Evolutionary conservation across 2,329 filamentous ascomycete species (phyloP).

Genomic region (Verticillium nonalfalfae): DNA sequence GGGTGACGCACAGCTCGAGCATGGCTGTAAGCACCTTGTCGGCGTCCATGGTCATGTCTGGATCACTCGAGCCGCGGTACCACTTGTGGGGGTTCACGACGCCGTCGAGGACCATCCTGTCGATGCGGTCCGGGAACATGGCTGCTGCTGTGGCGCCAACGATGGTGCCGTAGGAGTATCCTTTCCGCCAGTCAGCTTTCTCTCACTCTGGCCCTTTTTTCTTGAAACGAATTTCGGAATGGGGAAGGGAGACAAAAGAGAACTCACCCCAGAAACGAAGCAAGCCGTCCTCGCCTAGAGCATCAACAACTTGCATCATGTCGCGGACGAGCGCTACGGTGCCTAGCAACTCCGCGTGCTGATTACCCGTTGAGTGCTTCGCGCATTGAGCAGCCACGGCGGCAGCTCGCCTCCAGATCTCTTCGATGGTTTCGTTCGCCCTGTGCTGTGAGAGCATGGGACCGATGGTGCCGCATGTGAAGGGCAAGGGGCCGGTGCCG

Average conservation of each 20-base stretch:
- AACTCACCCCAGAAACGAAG: conserved; percentile 29
- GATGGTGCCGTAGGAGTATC: conserved; percentile 30
- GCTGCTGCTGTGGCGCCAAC: conserved; percentile 28
- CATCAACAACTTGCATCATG: conserved; percentile 31
- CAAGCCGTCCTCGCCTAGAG: conserved; percentile 29
- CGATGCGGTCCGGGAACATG: conserved; percentile 30
- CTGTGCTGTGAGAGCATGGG: background rate
- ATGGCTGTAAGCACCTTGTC: conserved; percentile 19
- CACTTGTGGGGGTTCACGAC: conserved; percentile 23
- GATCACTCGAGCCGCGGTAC: conserved; percentile 15
- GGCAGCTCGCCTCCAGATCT: background rate
- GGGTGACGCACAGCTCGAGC: conserved; percentile 15
- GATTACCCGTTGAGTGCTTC: conserved; percentile 5
- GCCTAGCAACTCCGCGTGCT: conserved; percentile 24
- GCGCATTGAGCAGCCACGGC: background rate
- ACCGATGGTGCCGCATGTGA: conserved; percentile 12
- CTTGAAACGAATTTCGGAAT: background rate
- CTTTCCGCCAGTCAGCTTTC: conserved; percentile 9
- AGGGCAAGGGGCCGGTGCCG: conserved; percentile 17
- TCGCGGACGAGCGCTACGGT: conserved; percentile 38
- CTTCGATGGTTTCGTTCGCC: background rate
- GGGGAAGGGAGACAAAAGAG: background rate
- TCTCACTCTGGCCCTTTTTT: background rate
- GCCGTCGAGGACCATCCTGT: conserved; percentile 24
- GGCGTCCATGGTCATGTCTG: conserved; percentile 15